A percentile compares a stretch with the other conserved stretches of the same genome.
Evolutionary conservation across 768 basidiomycete species (phyloP).

Genomic region (Lanmaoa rubissima): DNA sequence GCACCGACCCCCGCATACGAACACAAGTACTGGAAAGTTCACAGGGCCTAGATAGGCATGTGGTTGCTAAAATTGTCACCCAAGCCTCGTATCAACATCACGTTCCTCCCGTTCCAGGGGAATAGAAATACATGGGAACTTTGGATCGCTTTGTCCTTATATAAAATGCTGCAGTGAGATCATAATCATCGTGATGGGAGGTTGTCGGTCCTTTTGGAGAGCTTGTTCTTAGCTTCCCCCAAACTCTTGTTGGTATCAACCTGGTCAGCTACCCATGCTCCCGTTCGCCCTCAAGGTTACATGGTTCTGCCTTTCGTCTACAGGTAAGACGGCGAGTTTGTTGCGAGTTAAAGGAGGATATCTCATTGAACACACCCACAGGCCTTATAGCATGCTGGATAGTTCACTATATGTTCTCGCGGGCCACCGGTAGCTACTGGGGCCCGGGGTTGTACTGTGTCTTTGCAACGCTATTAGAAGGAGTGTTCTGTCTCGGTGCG

Average conservation of each 20-base stretch:
- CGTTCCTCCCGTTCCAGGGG: neutral
- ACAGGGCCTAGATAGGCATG: neutral
- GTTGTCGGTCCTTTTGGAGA: neutral
- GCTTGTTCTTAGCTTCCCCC: neutral
- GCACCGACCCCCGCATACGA: neutral
- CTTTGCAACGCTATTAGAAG: slow-evolving; percentile 52
- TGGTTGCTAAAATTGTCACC: slow-evolving; percentile 1
- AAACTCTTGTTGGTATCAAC: neutral
- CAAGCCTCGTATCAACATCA: neutral
- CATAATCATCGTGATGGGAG: neutral
- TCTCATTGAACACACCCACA: slow-evolving; percentile 21
- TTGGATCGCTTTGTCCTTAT: neutral
- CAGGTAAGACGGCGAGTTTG: slow-evolving; percentile 38
- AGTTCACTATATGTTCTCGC: slow-evolving; percentile 45
- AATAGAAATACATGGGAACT: slow-evolving; percentile 6
- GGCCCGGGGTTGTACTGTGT: slow-evolving; percentile 47
- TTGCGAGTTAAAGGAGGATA: neutral
- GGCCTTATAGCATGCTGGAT: slow-evolving; percentile 53
- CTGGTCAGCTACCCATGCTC: slow-evolving; percentile 40
- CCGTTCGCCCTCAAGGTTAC: slow-evolving; percentile 52
- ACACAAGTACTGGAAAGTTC: neutral
- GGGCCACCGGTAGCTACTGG: slow-evolving; percentile 46
- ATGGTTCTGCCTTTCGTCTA: slow-evolving; percentile 58
- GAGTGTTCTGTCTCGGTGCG: slow-evolving; percentile 59
- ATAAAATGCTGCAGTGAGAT: neutral